These are phyloP conservation scores for Solanum hybrid DNA, from an alignment of 305 asterid species.

Conservation along the genomic window DNA sequence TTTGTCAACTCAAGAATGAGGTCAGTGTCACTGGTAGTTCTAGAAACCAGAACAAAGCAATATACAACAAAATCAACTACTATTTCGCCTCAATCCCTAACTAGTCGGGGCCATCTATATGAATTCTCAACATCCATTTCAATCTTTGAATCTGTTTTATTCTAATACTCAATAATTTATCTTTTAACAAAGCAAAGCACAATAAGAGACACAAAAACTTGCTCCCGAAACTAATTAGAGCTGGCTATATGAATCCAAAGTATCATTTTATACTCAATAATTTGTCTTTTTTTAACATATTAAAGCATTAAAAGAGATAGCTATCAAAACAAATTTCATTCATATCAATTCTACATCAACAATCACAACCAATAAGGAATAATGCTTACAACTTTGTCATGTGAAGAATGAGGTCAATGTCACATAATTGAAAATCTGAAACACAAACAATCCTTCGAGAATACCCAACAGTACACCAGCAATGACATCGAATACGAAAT, in stretches of 20 bases:
- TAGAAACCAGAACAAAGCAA: not conserved
- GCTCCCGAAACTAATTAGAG: not conserved
- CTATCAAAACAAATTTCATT: not conserved
- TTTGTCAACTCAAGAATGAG: constrained; percentile 28
- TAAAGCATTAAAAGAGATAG: not conserved
- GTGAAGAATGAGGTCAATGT: constrained; percentile 30
- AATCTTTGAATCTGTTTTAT: not conserved
- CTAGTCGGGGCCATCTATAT: not conserved
- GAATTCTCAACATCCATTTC: not conserved
- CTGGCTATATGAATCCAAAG: not conserved
- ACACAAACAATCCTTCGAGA: constrained; percentile 48
- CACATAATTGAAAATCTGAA: constrained; percentile 39
- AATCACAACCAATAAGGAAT: not conserved
- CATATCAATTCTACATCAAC: not conserved
- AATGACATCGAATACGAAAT: constrained; percentile 65
- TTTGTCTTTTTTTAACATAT: not conserved
- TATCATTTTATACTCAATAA: constrained; percentile 1
- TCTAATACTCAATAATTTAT: not conserved
- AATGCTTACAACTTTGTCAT: constrained; percentile 36
- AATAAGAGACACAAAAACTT: not conserved
- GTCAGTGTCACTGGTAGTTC: constrained; percentile 21
- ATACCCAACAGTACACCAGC: constrained; percentile 62
- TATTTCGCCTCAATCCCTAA: not conserved
- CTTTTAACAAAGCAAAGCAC: not conserved
- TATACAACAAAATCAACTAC: not conserved